Evolutionary conservation across 768 basidiomycete genomes (phyloP).

Genomic region (Dentipellis sp.): DNA sequence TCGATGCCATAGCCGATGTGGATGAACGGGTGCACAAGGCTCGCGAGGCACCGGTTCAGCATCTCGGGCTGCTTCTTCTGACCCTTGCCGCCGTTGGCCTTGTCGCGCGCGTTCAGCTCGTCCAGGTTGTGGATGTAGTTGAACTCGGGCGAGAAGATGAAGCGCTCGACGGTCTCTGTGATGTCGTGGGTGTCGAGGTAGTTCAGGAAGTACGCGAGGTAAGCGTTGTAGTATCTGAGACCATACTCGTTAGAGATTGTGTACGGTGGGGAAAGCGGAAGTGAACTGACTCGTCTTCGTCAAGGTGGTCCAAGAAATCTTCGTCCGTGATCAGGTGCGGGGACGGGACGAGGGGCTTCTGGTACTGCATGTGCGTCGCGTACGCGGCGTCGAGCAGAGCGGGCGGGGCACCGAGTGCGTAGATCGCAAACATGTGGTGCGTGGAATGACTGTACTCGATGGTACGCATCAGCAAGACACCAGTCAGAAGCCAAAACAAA

Average conservation of each 20-base stretch:
- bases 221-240: slow-evolving; percentile 51
- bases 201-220: slow-evolving; percentile 45
- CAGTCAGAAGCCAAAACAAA: background rate
- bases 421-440: slow-evolving; percentile 50
- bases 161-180: slow-evolving; percentile 43
- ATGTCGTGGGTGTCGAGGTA: slow-evolving; percentile 32
- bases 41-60: slow-evolving; percentile 46
- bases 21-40: slow-evolving; percentile 57
- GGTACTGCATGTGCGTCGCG: slow-evolving; percentile 26
- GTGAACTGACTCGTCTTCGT: slow-evolving; percentile 38
- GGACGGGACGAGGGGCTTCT: slow-evolving; percentile 29
- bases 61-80: slow-evolving; percentile 36
- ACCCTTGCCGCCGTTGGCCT: slow-evolving; percentile 9
- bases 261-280: no score
- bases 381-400: slow-evolving; percentile 33
- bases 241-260: no score
- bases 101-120: background rate
- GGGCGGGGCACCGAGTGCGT: slow-evolving; percentile 44
- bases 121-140: slow-evolving; percentile 28
- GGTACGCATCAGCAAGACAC: no score
- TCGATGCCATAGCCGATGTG: slow-evolving; percentile 56
- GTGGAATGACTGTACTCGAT: slow-evolving; percentile 37
- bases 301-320: slow-evolving; percentile 48
- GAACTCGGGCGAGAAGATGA: slow-evolving; percentile 43
- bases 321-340: slow-evolving; percentile 34